Percentiles rank a stretch among this genome's conserved stretches.
Conservation (phyloP, 2,329 filamentous ascomycete species). For the Simplicillium sp. region DNA sequence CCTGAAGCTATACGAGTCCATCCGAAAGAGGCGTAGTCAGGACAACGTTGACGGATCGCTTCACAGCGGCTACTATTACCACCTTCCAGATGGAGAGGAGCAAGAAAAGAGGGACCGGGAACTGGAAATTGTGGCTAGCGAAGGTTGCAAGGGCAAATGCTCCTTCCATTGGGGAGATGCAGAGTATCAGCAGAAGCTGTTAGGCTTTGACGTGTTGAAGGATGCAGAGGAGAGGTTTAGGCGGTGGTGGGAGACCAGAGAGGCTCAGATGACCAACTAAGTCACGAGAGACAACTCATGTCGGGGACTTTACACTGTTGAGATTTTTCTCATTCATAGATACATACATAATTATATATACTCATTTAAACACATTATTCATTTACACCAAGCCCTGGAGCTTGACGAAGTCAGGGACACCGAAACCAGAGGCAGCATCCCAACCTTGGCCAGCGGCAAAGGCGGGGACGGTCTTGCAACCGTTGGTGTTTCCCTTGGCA, state of each 20-base stretch:
- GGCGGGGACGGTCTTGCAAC: constrained; percentile 5
- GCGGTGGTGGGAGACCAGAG: too few species aligned
- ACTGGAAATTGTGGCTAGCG: neutral
- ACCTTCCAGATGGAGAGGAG: neutral
- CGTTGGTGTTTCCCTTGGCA: constrained; percentile 5
- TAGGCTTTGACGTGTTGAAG: neutral
- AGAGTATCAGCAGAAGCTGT: neutral
- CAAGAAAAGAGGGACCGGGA: neutral
- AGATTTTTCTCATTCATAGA: too few species aligned
- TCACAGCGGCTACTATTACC: neutral
- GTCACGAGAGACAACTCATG: too few species aligned
- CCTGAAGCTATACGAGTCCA: neutral
- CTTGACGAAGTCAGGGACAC: neutral
- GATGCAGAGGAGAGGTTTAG: too few species aligned
- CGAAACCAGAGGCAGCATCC: constrained; percentile 12
- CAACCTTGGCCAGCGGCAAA: constrained; percentile 8
- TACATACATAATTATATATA: too few species aligned
- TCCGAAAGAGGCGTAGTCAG: neutral
- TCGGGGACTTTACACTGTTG: too few species aligned
- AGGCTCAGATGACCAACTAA: too few species aligned
- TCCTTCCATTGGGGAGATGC: neutral
- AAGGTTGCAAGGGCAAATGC: neutral
- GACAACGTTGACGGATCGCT: neutral
- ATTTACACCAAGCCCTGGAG: neutral
- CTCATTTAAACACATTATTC: too few species aligned